Conservation (phyloP, 495 filamentous ascomycete genomes). For the Ramalina peruviana region DNA sequence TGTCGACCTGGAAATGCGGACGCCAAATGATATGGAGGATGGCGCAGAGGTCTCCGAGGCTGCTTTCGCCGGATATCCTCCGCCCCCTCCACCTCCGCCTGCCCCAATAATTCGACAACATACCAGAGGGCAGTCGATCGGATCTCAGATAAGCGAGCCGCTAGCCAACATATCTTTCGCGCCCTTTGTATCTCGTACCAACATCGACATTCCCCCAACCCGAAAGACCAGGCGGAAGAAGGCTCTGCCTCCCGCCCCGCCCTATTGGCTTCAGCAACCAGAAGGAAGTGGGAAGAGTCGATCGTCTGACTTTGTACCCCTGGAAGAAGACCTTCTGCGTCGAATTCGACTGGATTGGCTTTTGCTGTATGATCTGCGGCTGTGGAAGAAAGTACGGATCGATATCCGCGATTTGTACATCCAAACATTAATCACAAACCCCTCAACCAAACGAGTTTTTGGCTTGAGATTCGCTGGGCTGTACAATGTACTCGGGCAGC, state of each 20-base stretch:
- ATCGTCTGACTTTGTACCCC: constrained; percentile 37
- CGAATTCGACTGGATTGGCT: constrained; percentile 88
- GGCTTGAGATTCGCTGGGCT: constrained; percentile 83
- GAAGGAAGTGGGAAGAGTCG: constrained; percentile 29
- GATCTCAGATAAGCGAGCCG: constrained; percentile 44
- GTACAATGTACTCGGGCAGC: constrained; percentile 82
- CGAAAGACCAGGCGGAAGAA: constrained; percentile 20
- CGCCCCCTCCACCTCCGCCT: constrained; percentile 51
- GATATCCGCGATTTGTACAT: constrained; percentile 91
- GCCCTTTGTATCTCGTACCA: constrained; percentile 37
- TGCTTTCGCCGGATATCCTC: constrained; percentile 52
- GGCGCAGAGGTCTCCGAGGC: constrained; percentile 57
- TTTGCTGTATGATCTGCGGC: constrained; percentile 84
- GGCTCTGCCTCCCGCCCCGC: constrained; percentile 36
- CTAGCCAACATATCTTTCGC: constrained; percentile 29
- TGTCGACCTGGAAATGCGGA: constrained; percentile 36
- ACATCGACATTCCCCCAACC: constrained; percentile 43
- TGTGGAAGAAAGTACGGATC: constrained; percentile 92
- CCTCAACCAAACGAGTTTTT: constrained; percentile 91
- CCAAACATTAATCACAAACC: constrained; percentile 85
- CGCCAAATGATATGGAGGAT: constrained; percentile 34
- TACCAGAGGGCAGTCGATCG: constrained; percentile 39
- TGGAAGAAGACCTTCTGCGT: constrained; percentile 73
- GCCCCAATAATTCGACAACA: constrained; percentile 22
- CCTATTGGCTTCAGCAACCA: constrained; percentile 79